Evolutionary conservation across 148 eudicot genomes (phyloP).

Genomic region (Chenopodium formosanum): DNA sequence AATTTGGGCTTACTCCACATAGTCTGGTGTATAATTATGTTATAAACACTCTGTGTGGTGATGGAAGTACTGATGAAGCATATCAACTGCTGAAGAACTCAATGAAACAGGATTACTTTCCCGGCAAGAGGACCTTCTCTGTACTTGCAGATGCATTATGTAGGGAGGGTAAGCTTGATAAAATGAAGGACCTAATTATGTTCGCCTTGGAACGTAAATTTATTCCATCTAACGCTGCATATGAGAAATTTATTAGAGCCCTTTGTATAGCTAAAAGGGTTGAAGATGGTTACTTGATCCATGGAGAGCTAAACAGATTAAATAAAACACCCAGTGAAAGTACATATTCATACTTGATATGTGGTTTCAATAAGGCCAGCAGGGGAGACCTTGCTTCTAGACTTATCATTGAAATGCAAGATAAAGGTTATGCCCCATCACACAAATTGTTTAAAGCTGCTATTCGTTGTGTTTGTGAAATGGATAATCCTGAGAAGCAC

Average conservation of each 20-base stretch:
- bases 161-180: constrained; percentile 76
- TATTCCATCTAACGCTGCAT: constrained; percentile 36
- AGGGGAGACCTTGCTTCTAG: constrained; percentile 71
- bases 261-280: constrained; percentile 57
- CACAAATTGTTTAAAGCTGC: constrained; percentile 48
- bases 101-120: constrained; percentile 57
- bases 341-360: constrained; percentile 57
- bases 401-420: constrained; percentile 89
- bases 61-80: constrained; percentile 67
- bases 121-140: constrained; percentile 51
- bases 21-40: constrained; percentile 63
- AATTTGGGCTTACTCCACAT: constrained; percentile 66
- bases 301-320: constrained; percentile 46
- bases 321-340: constrained; percentile 34
- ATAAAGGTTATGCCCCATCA: constrained; percentile 53
- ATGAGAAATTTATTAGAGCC: constrained; percentile 59
- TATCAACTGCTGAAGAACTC: constrained; percentile 48
- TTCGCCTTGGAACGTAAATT: constrained; percentile 48
- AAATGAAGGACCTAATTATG: constrained; percentile 63
- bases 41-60: constrained; percentile 65
- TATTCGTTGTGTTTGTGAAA: constrained; percentile 40
- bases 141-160: constrained; percentile 71
- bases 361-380: constrained; percentile 43
- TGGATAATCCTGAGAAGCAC: constrained; percentile 54
- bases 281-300: constrained; percentile 71